Evolutionary conservation across 441 rosid species (phyloP).

Genomic region (Codiaeum variegatum): DNA sequence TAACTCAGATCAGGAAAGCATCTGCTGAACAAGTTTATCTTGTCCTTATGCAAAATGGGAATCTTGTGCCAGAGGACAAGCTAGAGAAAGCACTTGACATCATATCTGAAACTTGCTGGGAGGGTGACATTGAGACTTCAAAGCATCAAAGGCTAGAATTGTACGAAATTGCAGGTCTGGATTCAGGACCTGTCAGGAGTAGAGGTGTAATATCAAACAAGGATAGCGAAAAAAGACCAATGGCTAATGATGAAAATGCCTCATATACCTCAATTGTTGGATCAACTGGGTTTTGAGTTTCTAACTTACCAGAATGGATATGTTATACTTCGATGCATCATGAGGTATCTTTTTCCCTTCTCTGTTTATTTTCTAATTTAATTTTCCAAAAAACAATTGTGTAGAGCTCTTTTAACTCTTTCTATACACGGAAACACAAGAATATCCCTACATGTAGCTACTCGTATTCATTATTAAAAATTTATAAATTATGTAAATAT

Average conservation of each 20-base stretch:
- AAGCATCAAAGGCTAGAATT: conserved; percentile 47
- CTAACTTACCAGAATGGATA: background rate
- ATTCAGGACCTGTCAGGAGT: conserved; percentile 29
- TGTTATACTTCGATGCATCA: background rate
- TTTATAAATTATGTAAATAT: no score
- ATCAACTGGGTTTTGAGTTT: conserved; percentile 62
- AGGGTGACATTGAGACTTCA: conserved; percentile 55
- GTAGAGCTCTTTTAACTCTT: no score
- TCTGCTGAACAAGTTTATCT: conserved; percentile 76
- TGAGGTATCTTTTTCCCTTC: background rate
- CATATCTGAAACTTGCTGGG: conserved; percentile 70
- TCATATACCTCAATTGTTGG: conserved; percentile 86
- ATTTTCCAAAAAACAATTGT: no score
- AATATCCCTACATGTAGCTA: no score
- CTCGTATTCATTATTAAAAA: no score
- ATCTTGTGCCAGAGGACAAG: conserved; percentile 55
- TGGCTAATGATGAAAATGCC: conserved; percentile 70
- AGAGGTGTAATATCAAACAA: conserved; percentile 26
- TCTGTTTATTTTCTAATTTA: background rate
- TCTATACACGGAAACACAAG: no score
- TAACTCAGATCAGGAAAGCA: conserved; percentile 73
- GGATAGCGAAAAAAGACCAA: conserved; percentile 17
- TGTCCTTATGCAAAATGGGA: conserved; percentile 61
- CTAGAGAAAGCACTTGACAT: conserved; percentile 64
- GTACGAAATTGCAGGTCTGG: conserved; percentile 57